Evolutionary conservation across 176 grass and related monocot species (phyloP).

Genomic region (Zea luxurians): DNA sequence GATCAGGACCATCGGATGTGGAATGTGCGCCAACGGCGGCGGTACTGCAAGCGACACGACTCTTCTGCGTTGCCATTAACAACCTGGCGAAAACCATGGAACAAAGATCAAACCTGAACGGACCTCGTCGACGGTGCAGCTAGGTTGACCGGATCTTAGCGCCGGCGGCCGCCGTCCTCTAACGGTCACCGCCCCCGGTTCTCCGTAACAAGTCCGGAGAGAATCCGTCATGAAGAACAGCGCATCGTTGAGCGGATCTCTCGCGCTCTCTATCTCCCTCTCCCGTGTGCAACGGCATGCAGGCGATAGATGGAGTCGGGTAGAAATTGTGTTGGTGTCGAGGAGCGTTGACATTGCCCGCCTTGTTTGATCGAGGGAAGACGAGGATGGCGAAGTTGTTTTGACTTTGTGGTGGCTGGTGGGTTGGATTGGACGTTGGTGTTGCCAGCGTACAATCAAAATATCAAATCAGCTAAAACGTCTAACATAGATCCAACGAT

Average conservation of each 20-base stretch:
- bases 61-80: background rate
- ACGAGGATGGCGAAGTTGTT: background rate
- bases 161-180: background rate
- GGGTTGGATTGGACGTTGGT: background rate
- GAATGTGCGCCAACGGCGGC: no score
- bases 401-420: slow-evolving; percentile 5
- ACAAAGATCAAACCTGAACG: background rate
- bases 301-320: no score
- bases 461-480: no score
- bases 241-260: background rate
- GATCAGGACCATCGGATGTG: no score
- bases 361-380: slow-evolving; percentile 6
- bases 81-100: background rate
- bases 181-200: background rate
- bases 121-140: background rate
- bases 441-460: background rate
- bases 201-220: background rate
- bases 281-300: no score
- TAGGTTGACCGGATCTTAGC: slow-evolving; percentile 36
- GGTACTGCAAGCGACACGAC: background rate
- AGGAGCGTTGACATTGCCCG: slow-evolving; percentile 21
- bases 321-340: background rate
- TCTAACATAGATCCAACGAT: no score
- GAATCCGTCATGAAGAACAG: background rate
- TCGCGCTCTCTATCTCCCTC: background rate